Base-by-base conservation (phyloP, 2,329 filamentous ascomycete genomes). In the Ophiosphaerella narmari region DNA sequence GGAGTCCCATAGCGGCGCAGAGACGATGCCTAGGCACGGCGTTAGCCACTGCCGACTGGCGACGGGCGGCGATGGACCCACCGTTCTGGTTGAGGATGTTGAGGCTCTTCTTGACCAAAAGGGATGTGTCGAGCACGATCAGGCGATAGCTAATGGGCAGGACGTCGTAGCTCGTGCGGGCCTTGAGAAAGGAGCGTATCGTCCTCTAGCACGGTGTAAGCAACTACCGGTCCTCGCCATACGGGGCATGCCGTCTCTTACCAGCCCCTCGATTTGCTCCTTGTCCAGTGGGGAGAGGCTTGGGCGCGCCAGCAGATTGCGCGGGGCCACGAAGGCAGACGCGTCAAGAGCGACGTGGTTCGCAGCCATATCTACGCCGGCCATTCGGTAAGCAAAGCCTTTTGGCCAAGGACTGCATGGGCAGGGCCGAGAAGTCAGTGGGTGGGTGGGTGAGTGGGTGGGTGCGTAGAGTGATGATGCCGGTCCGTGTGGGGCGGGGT, bases 81-180 rank as follows among this genome's bases (percentile, higher is more conserved):
- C 93, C 91, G 80, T 97, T 97, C 74, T 97, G 93, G 39, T 91
- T 91, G 59, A 99, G 82, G 63, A 97, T 97, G 68, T 90, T 91
- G 67, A 99, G 79, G 74, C 91, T 97, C 82, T 97, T 97, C 79
- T 95, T 96, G 66, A 99, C 95, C 47, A 97, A 86, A 50, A 99
- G 82, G 55, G 92, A 87, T 55, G 91, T 97, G 75, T 99, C 95
- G 72, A 99, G 90, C 58, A 97, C 86, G 68, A 99, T 95, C 47
- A 99, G 86, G 57, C 94, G 89, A 77, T 96, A 99, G 62, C 92
- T 97, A 54, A 99, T 85, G 14, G 94, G 94, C 40, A 99, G 82
- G 61, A 99, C 94, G 77, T 99, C 94, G 80, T 99, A 99, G 74
- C 92, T 97, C 32, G 91, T 97, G 70, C 94, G 88, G 63, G 95